phyloP scores from a whole-genome alignment of 345 rosid genomes.

The Eucalyptus albens region DNA sequence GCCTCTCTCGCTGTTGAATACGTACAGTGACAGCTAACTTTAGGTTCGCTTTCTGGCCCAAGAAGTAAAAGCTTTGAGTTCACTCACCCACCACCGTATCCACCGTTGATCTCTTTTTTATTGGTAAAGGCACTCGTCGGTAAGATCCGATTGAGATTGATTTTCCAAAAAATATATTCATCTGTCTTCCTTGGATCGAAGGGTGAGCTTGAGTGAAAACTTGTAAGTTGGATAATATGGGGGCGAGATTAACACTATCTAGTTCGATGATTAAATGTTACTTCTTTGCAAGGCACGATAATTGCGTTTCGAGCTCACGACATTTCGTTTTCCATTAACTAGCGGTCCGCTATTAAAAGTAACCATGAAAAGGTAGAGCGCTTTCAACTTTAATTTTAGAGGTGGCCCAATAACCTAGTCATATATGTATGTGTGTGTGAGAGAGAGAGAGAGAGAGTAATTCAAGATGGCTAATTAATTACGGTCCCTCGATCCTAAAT shows the following conservation, averaged over 20 bases:
- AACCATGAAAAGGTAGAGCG: neutral
- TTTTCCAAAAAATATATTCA: neutral
- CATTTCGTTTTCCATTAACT: neutral
- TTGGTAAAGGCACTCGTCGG: neutral
- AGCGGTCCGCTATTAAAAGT: neutral
- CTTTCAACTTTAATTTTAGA: neutral
- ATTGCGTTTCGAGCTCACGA: neutral
- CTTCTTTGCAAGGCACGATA: neutral
- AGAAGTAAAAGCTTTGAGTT: neutral
- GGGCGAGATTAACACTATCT: neutral
- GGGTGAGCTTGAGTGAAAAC: neutral
- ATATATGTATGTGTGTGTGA: neutral
- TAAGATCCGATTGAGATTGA: neutral
- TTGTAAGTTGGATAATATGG: neutral
- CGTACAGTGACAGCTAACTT: neutral
- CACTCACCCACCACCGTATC: neutral
- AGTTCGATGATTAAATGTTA: neutral
- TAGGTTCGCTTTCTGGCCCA: neutral
- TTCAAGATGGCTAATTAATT: neutral
- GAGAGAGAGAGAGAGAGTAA: neutral
- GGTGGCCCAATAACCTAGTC: neutral
- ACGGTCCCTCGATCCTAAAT: neutral
- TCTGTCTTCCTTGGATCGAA: neutral
- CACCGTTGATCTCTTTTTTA: neutral
- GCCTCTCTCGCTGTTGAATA: neutral